A percentile compares a stretch with the other conserved stretches of the same genome.
These are phyloP conservation scores for Bertia moriformis DNA, from an alignment of 2,329 filamentous ascomycete species.

Conservation along the genomic window DNA sequence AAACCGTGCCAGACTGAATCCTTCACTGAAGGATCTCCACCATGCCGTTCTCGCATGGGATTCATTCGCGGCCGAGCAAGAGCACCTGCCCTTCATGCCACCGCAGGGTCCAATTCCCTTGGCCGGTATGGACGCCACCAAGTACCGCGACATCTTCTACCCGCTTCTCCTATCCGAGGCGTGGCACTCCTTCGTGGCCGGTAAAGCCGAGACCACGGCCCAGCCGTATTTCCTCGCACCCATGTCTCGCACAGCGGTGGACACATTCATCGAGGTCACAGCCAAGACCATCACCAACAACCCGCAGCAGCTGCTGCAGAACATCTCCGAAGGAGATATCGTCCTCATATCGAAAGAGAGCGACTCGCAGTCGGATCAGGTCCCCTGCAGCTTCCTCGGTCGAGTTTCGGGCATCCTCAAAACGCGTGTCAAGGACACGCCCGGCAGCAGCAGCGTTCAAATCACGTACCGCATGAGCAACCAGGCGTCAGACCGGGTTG, in stretches of 20 bases:
- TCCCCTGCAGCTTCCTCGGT: slow-evolving; percentile 69
- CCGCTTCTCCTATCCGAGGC: slow-evolving; percentile 83
- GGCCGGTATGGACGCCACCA: slow-evolving; percentile 59
- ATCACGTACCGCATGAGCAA: slow-evolving; percentile 74
- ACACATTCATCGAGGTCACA: slow-evolving; percentile 83
- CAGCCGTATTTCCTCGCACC: slow-evolving; percentile 79
- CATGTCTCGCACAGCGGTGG: slow-evolving; percentile 74
- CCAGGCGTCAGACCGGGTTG: slow-evolving; percentile 45
- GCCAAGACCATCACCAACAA: slow-evolving; percentile 57
- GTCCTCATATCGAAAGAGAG: slow-evolving; percentile 66
- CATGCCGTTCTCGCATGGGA: slow-evolving; percentile 84
- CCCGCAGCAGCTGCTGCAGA: too few species aligned
- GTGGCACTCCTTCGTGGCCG: slow-evolving; percentile 84
- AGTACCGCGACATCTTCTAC: slow-evolving; percentile 81
- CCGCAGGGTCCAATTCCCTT: too few species aligned
- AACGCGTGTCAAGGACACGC: slow-evolving; percentile 66
- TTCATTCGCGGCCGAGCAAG: too few species aligned
- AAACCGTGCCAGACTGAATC: slow-evolving; percentile 81
- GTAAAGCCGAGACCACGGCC: slow-evolving; percentile 70
- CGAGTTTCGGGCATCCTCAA: slow-evolving; percentile 71
- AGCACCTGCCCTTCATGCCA: too few species aligned
- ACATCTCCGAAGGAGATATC: slow-evolving; percentile 73
- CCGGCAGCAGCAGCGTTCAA: too few species aligned
- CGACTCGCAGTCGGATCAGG: slow-evolving; percentile 50
- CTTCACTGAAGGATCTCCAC: slow-evolving; percentile 74